These are phyloP conservation scores for Cryptococcus floricola DNA, from an alignment of 1,284 basidiomycete genomes.

Conservation along the genomic window DNA sequence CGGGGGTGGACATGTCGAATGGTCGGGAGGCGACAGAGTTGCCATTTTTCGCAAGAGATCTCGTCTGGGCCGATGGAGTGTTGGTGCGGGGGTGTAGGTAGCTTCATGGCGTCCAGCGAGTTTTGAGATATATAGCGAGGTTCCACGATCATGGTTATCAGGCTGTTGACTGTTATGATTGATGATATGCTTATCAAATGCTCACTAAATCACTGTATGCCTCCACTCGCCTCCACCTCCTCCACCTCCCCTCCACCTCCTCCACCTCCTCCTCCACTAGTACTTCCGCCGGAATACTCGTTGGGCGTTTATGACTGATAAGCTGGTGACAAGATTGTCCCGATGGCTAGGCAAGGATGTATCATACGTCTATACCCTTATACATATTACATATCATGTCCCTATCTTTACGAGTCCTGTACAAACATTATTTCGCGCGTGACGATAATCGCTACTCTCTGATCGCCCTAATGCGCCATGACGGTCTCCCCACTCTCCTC, in stretches of 20 bases:
- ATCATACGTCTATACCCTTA: neutral
- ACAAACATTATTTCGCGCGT: too few species aligned
- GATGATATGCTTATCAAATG: neutral
- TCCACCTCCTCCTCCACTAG: neutral
- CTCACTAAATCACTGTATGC: neutral
- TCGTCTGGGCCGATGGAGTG: too few species aligned
- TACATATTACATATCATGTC: neutral
- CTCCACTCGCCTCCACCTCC: neutral
- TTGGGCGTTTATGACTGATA: neutral
- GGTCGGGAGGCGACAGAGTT: too few species aligned
- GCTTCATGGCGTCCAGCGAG: too few species aligned
- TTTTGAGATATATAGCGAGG: too few species aligned
- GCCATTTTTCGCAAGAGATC: too few species aligned
- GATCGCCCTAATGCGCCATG: neutral
- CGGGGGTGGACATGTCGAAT: too few species aligned
- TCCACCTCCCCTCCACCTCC: too few species aligned
- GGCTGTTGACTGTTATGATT: neutral
- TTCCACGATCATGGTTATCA: neutral
- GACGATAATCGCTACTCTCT: neutral
- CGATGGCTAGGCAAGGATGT: neutral
- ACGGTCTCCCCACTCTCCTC: neutral
- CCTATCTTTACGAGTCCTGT: neutral
- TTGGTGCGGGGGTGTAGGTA: too few species aligned
- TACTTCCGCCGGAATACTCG: too few species aligned
- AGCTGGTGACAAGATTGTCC: neutral